phyloP scores from a whole-genome alignment of 352 stramenopile species.

The Phytophthora sojae region DNA sequence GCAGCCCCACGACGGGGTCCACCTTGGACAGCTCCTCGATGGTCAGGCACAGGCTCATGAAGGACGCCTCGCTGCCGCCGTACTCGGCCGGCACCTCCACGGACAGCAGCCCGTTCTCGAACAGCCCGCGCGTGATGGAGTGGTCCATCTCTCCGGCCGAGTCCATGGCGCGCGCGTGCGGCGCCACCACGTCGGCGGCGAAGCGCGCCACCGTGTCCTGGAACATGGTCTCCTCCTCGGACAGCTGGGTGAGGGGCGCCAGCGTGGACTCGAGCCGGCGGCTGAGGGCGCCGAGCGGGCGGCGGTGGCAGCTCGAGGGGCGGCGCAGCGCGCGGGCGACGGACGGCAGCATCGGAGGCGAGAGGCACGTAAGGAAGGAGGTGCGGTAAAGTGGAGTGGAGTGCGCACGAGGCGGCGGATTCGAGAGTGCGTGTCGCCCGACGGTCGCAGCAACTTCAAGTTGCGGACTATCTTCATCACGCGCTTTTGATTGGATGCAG shows the following conservation, averaged over 20 bases:
- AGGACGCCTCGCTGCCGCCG: conserved; percentile 93
- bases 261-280: conserved; percentile 36
- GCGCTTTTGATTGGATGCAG: conserved; percentile 34
- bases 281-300: not conserved
- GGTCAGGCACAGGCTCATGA: conserved; percentile 95
- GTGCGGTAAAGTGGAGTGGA: not conserved
- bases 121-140: conserved; percentile 91
- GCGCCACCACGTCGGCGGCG: conserved; percentile 84
- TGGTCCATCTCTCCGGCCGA: conserved; percentile 91
- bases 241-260: conserved; percentile 60
- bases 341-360: conserved; percentile 2
- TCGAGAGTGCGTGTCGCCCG: conserved; percentile 4
- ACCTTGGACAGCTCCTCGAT: conserved; percentile 98
- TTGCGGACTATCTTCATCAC: conserved; percentile 11
- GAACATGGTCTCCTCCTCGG: conserved; percentile 79
- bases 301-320: not conserved
- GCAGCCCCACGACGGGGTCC: conserved; percentile 94
- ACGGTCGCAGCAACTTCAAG: conserved; percentile 13
- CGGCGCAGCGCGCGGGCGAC: conserved; percentile 6
- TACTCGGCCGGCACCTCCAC: conserved; percentile 96
- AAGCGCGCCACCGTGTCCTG: conserved; percentile 85
- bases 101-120: conserved; percentile 95
- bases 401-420: conserved; percentile 13
- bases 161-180: conserved; percentile 95
- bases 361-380: too few species aligned